Percentiles rank a stretch among this genome's conserved stretches.
phyloP scores from a whole-genome alignment of 805 yeast species.

The Candida chilensis region DNA sequence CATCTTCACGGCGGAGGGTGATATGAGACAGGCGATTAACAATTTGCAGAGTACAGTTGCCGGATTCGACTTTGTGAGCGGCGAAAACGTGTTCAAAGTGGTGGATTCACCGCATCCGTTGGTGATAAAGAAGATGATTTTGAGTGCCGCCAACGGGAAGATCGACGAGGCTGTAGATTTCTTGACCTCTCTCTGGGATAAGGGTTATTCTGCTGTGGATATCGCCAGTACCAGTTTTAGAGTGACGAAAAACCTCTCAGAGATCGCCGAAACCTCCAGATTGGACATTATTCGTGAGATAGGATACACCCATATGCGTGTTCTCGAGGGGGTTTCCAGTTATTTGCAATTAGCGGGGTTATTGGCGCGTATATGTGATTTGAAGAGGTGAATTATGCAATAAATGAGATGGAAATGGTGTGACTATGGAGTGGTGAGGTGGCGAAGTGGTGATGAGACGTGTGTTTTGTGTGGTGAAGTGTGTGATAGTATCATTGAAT shows the following conservation, averaged over 20 bases:
- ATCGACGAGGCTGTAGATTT: conserved; percentile 61
- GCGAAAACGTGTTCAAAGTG: conserved; percentile 86
- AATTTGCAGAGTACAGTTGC: conserved; percentile 91
- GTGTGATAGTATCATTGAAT: no score
- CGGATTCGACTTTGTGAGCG: conserved; percentile 87
- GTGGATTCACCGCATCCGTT: conserved; percentile 97
- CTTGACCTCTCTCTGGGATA: conserved; percentile 68
- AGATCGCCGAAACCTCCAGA: conserved; percentile 57
- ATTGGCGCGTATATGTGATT: conserved; percentile 46
- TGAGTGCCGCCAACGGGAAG: conserved; percentile 29
- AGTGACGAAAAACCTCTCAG: conserved; percentile 70
- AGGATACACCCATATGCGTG: conserved; percentile 87
- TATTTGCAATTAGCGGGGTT: conserved; percentile 81
- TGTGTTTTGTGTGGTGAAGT: no score
- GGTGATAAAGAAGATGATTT: conserved; percentile 62
- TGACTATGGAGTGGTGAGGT: no score
- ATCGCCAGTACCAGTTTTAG: conserved; percentile 85
- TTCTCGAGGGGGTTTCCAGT: conserved; percentile 87
- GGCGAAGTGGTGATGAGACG: no score
- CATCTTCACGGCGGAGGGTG: conserved; percentile 94
- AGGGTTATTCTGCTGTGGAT: conserved; percentile 91
- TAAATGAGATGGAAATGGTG: no score
- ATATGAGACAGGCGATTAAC: conserved; percentile 96
- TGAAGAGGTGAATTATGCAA: conserved; percentile 2
- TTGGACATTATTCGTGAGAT: conserved; percentile 77